These are phyloP conservation scores for Earliella scabrosa DNA, from an alignment of 1,284 basidiomycete species.

Conservation along the genomic window DNA sequence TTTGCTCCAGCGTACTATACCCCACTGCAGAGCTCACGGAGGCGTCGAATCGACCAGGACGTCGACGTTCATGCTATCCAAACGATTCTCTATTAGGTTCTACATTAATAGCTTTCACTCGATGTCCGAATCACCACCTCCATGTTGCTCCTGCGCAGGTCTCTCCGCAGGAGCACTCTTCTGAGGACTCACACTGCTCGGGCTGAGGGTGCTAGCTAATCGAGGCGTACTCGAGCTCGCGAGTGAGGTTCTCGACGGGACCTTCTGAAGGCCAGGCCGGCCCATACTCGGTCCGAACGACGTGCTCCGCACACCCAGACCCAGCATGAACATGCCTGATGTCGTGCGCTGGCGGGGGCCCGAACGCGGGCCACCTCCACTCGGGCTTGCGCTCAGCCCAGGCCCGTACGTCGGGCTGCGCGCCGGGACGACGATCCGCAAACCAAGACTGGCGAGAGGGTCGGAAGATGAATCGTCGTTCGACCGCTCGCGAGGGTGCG, in stretches of 20 bases:
- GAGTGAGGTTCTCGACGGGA: constrained; percentile 14
- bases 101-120: constrained; percentile 19
- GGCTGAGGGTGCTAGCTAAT: constrained; percentile 9
- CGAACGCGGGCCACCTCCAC: constrained; percentile 19
- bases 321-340: constrained; percentile 67
- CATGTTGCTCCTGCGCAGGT: constrained; percentile 3
- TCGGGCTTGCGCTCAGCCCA: constrained; percentile 20
- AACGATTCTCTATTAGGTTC: background rate
- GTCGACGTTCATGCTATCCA: too few relatives aligned
- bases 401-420: constrained; percentile 13
- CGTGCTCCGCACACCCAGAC: constrained; percentile 48
- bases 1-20: too few relatives aligned
- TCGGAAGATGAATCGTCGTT: constrained; percentile 31
- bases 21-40: too few relatives aligned
- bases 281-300: constrained; percentile 30
- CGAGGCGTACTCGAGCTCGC: constrained; percentile 9
- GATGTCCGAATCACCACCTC: constrained; percentile 29
- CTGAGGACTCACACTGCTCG: background rate
- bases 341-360: constrained; percentile 46
- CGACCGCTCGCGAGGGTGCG: constrained; percentile 26
- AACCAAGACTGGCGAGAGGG: constrained; percentile 53
- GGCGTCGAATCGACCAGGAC: too few relatives aligned
- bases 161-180: background rate
- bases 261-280: constrained; percentile 12
- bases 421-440: constrained; percentile 61